Base-by-base conservation (phyloP, 176 grass and related monocot species). In the Stipa capillata region DNA sequence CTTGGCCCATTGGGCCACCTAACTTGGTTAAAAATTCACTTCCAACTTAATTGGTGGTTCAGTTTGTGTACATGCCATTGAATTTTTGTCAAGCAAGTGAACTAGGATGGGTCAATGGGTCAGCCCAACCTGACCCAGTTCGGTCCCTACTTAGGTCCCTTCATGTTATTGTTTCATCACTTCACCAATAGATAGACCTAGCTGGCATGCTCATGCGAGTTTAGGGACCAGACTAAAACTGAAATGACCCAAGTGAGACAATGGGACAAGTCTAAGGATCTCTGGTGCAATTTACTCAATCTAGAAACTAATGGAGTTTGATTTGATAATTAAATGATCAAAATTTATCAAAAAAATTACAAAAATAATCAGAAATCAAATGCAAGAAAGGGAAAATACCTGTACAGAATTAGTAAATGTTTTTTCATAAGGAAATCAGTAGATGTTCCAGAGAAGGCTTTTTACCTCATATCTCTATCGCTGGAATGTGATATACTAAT, bases 301-400 rank as follows among this genome's bases (percentile, higher is more conserved):
- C 39, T 45, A 48, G 15, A 49, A 71, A 23, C 52, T 9, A 58
- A 43, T 43, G 17, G 27, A 21, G 69, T 49, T 70, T 20, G 47
- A 18, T 10, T 7, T 43, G 39, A 74, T 79, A 79, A 34, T 64
- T 34, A 58, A 6, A 48, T 9, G n/a, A 63, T 24, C 14, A 11
- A 50, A 51, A 37, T n/a, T 42, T n/a, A n/a, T n/a, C 10, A 39
- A 39, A 48, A 32, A 28, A 28, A 6, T 69, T 70, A 47, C 6
- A 42, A 13, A 65, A 74, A 66, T 53, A 36, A n/a, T 37, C n/a
- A 62, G 64, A 74, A 83, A 62, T 41, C 16, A 71, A 71, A 63
- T 83, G 47, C 16, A 61, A 25, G 58, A 69, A 11, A 81, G 5
- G 20, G 6, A 78, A 86, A 54, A 54, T 49, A 57, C 13, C 9